Evolutionary conservation across 176 grass and related monocot species (phyloP), one percentile per base, ranked within the genome.

Genomic region (Oryza glumipatula): DNA sequence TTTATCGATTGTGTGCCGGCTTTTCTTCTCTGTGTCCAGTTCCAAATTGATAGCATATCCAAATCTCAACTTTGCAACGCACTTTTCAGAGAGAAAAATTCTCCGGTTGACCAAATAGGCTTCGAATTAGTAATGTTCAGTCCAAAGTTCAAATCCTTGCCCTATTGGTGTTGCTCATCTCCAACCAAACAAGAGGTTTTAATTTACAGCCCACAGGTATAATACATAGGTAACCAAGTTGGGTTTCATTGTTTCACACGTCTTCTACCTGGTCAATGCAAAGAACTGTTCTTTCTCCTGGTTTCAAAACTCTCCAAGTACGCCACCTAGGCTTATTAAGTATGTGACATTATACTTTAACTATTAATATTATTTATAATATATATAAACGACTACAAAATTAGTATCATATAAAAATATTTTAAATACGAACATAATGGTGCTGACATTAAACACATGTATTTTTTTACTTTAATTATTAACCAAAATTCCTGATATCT

Each of bases 181-280:
- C n/a, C 11, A 46, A 73, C 5, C 5, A 46, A 73, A 26, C 70
- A 72, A 23, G 38, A 6, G 13, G 15, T 11, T 9, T 49, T 49
- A 49, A 15, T 44, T 58, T n/a, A 58, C 54, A 8, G 54, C 54
- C 44, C 22, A 7, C 9, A 39, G 21, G 39, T 11, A 72, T 11
- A 72, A 23, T 45, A 11, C 11, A 45, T 7, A 33, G 67, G 17
- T 35, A 23, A 72, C 6, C 9, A 72, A 21, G 11, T 10, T 63
- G 39, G 44, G 7, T 72, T 15, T 46, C n/a, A 46, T 43, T 23
- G 19, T 39, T 22, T 77, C 52, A 61, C 74, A 61, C 74, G 74
- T 32, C 74, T 23, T 41, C 74, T 77, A 33, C 74, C 5, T 39
- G 28, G 66, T 81, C 78, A 54, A 54, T 11, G n/a, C 45, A 38